phyloP scores from a whole-genome alignment of 306 rosid species.

The Dalbergia oliveri region DNA sequence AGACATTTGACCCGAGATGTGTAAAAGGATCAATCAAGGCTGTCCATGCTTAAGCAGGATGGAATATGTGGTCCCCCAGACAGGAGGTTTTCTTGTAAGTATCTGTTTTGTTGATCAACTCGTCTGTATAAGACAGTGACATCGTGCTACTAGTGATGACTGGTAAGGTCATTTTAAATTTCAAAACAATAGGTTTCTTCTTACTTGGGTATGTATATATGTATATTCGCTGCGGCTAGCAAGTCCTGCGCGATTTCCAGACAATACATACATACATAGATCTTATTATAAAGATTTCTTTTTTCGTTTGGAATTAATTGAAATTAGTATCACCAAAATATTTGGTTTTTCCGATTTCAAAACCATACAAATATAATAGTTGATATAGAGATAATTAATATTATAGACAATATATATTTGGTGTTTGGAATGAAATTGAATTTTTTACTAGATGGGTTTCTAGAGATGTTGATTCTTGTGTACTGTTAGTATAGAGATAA shows the following conservation, averaged over 20 bases:
- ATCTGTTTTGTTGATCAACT: conserved; percentile 46
- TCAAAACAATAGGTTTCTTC: conserved; percentile 23
- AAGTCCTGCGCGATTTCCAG: conserved; percentile 4
- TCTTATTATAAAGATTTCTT: background rate
- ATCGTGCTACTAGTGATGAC: background rate
- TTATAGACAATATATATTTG: background rate
- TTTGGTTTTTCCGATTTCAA: background rate
- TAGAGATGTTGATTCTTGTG: background rate
- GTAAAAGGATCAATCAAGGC: background rate
- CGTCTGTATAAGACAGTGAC: conserved; percentile 42
- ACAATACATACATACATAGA: background rate
- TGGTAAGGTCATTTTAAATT: conserved; percentile 30
- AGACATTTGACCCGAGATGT: conserved; percentile 5
- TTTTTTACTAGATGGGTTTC: background rate
- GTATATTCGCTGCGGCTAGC: background rate
- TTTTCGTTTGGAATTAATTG: background rate
- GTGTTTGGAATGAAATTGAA: background rate
- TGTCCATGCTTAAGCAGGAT: conserved; percentile 40
- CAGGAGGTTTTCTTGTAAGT: conserved; percentile 33
- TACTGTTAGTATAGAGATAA: background rate
- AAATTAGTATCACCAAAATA: background rate
- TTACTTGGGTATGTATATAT: background rate
- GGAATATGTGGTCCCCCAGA: conserved; percentile 54
- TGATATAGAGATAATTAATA: no score
- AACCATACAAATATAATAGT: no score